Conservation (phyloP, 768 basidiomycete species). For the Podaxis sp. region DNA sequence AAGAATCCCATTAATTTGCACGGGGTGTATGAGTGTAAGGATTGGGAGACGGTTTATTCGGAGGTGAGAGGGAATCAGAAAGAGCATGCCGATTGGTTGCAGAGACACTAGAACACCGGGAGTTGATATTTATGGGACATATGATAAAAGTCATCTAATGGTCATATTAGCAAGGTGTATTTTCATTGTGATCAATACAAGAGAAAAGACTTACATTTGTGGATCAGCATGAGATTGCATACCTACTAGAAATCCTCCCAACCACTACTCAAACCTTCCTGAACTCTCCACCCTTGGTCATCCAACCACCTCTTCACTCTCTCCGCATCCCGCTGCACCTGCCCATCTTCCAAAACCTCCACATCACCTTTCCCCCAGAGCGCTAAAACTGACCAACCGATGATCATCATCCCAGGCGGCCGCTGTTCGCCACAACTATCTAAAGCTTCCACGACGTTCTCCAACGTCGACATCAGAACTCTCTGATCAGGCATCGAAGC, state of each 20-base stretch:
- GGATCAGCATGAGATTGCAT: background rate
- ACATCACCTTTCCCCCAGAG: slow-evolving; percentile 74
- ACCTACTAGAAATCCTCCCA: slow-evolving; percentile 27
- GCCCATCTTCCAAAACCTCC: slow-evolving; percentile 63
- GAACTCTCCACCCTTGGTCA: slow-evolving; percentile 58
- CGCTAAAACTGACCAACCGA: slow-evolving; percentile 89
- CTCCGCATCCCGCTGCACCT: slow-evolving; percentile 36
- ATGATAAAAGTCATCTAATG: background rate
- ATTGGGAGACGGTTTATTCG: slow-evolving; percentile 34
- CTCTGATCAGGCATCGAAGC: slow-evolving; percentile 95
- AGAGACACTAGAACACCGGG: background rate
- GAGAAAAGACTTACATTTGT: background rate
- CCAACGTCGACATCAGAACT: slow-evolving; percentile 75
- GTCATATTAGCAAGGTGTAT: background rate
- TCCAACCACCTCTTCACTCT: slow-evolving; percentile 63
- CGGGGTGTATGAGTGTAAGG: slow-evolving; percentile 32
- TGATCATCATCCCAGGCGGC: slow-evolving; percentile 94
- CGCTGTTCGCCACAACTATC: slow-evolving; percentile 80
- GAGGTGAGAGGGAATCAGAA: slow-evolving; percentile 28
- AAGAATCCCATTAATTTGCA: slow-evolving; percentile 30
- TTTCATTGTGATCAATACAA: background rate
- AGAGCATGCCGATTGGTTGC: slow-evolving; percentile 21
- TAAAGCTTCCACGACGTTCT: slow-evolving; percentile 67
- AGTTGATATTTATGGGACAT: background rate
- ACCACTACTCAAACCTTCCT: slow-evolving; percentile 57